Evolutionary conservation across 371 early-diverging fungal species (phyloP), one percentile per base, ranked within the genome.

Genomic region (Apophysomyces trapeziformis): DNA sequence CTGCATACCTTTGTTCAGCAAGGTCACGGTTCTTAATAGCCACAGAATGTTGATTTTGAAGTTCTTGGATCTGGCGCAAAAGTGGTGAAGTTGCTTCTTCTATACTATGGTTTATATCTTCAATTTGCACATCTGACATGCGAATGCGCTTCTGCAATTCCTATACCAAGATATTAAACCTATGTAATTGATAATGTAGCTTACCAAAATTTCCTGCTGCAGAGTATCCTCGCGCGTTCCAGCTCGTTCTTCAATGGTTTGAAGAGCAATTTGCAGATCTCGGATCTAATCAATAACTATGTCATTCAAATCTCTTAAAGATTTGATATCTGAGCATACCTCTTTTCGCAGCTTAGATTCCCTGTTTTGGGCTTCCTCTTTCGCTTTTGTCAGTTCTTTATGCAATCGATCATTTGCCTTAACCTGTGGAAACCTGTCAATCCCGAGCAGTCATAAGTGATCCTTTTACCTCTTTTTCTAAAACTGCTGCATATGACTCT

Each of bases 21-120:
- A 84, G 81, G 66, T 93, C 91, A 83, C 91, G 88, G 60, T 84
- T 84, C 54, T 81, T 80, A 44, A 76, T 75, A 0, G 89, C 86
- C 2, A 70, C 41, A 0, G 80, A 69, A 45, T 89, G 88, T 57
- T 92, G 92, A 6, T 83, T 78, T 70, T 93, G 91, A 14, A 93
- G 63, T 1, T 69, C 70, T 50, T 93, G 90, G 45, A 92, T 89
- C 59, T 92, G 93, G 4, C 87, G 83, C 9, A 92, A 68, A 1
- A 92, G 75, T 2, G 92, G 89, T 13, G 80, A 74, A 18, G 85
- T 86, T 36, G 84, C 83, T 64, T 82, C 80, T 59, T 87, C 90
- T 26, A 88, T 76, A 8, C 78, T 73, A 7, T 75, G 72, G 32
- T 74, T 76, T 0, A 91, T 68, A 57, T 89, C 89, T 61, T 87